Base-by-base conservation (phyloP, 2,329 filamentous ascomycete species). In the Neofusicoccum kwambonambiense region DNA sequence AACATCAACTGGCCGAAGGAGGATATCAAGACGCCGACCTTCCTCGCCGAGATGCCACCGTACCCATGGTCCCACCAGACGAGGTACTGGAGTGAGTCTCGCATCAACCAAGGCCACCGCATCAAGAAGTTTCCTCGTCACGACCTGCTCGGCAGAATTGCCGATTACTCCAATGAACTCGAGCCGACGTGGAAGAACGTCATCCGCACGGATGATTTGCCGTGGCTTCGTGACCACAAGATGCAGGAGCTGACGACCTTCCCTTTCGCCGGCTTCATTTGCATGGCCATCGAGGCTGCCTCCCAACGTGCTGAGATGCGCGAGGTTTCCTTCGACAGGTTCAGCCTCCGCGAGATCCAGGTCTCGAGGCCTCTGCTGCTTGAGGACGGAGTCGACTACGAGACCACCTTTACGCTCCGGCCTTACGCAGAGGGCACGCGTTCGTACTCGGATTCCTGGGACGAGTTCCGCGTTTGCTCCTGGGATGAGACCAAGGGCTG, bases 191-290 rank as follows among this genome's bases (percentile, higher is more conserved):
- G 67, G 69, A 69, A 51, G 35, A 69, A 54, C 60, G 72, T 50
- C 66, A 67, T 65, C 51, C 67, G 44, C 64, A 60, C 22, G 35
- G 71, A 68, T 62, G 70, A 75, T 65, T 35, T 67, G 44, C 65
- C 71, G 37, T 75, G 74, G 69, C 51, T 70, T 45, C 39, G 66
- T 15, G 37, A 69, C 63, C 74, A 71, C 67, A 69, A 58, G 62
- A 71, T 72, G 47, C 70, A 75, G 60, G 67, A 66, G 13, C 61
- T 70, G 1, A 71, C 67, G 12, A 66, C 76, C 13, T 76, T 70
- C 58, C 75, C 75, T 1, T 73, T 69, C 8, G 71, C 74, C 5
- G 75, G 73, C 2, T 73, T 72, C 65, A 47, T 75, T 5, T 64
- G 67, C 15, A 73, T 75, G 69, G 73, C 71, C 7, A 62, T 77